phyloP scores from a whole-genome alignment of 1,284 basidiomycete genomes.

The Ustilago esculenta region DNA sequence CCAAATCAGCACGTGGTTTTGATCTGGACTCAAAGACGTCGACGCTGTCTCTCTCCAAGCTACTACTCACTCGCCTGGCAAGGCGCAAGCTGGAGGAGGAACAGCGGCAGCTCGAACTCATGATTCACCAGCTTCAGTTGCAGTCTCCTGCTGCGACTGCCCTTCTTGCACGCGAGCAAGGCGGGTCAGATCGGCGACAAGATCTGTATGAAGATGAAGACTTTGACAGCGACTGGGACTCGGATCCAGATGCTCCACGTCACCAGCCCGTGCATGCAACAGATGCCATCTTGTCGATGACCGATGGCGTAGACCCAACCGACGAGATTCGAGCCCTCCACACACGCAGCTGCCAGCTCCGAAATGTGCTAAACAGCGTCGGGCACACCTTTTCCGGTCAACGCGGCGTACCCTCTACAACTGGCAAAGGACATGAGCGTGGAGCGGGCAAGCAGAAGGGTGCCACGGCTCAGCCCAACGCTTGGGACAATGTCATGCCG shows the following conservation, averaged over 20 bases:
- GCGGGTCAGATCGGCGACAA: constrained; percentile 33
- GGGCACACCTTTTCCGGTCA: constrained; percentile 57
- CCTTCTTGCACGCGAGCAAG: constrained; percentile 15
- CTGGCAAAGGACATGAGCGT: constrained; percentile 18
- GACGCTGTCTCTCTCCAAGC: constrained; percentile 72
- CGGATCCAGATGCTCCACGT: background rate
- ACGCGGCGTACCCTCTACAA: constrained; percentile 17
- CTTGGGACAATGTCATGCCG: constrained; percentile 72
- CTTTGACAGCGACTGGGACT: constrained; percentile 33
- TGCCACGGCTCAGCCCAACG: constrained; percentile 9
- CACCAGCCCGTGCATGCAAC: background rate
- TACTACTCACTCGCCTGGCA: constrained; percentile 76
- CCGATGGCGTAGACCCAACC: constrained; percentile 3
- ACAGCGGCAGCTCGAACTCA: constrained; percentile 52
- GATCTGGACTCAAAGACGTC: constrained; percentile 70
- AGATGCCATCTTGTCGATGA: background rate
- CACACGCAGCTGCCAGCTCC: constrained; percentile 27
- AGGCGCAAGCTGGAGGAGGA: constrained; percentile 77
- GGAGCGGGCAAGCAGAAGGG: constrained; percentile 56
- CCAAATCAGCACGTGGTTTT: constrained; percentile 80
- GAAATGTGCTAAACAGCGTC: constrained; percentile 24
- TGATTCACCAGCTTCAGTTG: constrained; percentile 70
- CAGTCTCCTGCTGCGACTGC: constrained; percentile 2
- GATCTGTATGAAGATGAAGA: constrained; percentile 38
- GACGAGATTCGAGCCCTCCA: constrained; percentile 73